Evolutionary conservation across 352 stramenopile species (phyloP), one percentile per base, ranked within the genome.

Genomic region (Achlya hypogyna): DNA sequence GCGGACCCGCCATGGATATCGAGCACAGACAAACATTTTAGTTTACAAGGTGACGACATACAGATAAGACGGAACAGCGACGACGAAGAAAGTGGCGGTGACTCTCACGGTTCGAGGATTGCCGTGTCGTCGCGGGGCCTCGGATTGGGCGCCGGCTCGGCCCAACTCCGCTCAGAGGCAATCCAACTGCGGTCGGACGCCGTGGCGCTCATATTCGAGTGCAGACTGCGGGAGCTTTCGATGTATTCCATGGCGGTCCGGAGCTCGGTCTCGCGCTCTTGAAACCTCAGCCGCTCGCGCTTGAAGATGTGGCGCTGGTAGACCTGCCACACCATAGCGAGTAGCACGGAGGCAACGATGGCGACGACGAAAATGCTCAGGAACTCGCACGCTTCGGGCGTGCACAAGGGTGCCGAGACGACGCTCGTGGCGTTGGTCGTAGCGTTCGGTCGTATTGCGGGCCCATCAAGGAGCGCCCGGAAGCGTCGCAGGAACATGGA

Each of bases 221-320:
- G 49, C 10, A 56, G 31, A 20, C 49, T 56, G 12, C 49, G 25
- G 18, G 49, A 56, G 49, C 49, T 56, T 20, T 56, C 49, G 25
- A 56, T 58, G 14, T 67, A 49, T 59, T 67, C 60, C n/a, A 67
- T 35, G n/a, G 60, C 60, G 2, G 60, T 58, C 10, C 60, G 40
- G 10, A 67, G 3, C 42, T 67, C 60, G 10, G 60, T 45, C 60
- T 67, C 60, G 20, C 60, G 40, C 22, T 25, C n/a, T 31, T 67
- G 60, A 22, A 67, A 67, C 25, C 28, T 23, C 25, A 58, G 28
- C 16, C 38, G 40, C 18, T 67, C 60, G 32, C 60, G 60, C 20
- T 53, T 49, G 29, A 67, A 67, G 18, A 49, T 12, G 27, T 59
- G 51, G n/a, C 32, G 25, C 51, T 67, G 40, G 42, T 67, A 67